phyloP scores from a whole-genome alignment of 495 filamentous ascomycete species.

The Aspergillus cavernicola region DNA sequence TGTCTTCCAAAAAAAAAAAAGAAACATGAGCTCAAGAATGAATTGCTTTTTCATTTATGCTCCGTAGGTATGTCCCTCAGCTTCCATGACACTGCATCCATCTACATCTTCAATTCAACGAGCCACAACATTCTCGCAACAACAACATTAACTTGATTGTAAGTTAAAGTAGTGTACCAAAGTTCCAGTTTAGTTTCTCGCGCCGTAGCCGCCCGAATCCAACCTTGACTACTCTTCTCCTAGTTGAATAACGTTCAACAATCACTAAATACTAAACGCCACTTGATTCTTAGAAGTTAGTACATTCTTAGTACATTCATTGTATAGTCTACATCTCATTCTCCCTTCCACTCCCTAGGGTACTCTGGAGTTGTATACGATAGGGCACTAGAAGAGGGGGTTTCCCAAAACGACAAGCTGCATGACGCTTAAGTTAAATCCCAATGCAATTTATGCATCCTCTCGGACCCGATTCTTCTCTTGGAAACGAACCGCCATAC shows the following conservation, averaged over 20 bases:
- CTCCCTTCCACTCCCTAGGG: no score
- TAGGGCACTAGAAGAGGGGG: neutral
- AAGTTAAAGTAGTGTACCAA: neutral
- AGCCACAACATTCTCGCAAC: neutral
- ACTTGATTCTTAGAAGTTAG: conserved; percentile 4
- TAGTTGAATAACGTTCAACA: conserved; percentile 6
- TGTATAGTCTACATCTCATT: no score
- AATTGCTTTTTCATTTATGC: conserved; percentile 5
- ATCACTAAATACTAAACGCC: no score
- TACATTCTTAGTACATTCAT: no score
- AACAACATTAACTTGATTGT: no score
- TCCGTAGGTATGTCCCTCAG: no score
- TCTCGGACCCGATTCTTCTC: neutral
- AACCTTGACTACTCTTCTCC: no score
- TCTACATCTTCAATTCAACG: neutral
- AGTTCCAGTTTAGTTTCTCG: neutral
- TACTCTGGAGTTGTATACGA: no score
- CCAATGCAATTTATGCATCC: neutral
- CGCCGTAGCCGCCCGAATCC: conserved; percentile 11
- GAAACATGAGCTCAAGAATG: neutral
- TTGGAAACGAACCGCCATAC: neutral
- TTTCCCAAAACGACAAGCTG: conserved; percentile 11
- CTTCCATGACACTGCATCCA: no score
- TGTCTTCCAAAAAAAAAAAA: conserved; percentile 2
- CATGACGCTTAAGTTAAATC: conserved; percentile 10